Evolutionary conservation across 768 basidiomycete genomes (phyloP).

Genomic region (Pulveroboletus ravenelii): DNA sequence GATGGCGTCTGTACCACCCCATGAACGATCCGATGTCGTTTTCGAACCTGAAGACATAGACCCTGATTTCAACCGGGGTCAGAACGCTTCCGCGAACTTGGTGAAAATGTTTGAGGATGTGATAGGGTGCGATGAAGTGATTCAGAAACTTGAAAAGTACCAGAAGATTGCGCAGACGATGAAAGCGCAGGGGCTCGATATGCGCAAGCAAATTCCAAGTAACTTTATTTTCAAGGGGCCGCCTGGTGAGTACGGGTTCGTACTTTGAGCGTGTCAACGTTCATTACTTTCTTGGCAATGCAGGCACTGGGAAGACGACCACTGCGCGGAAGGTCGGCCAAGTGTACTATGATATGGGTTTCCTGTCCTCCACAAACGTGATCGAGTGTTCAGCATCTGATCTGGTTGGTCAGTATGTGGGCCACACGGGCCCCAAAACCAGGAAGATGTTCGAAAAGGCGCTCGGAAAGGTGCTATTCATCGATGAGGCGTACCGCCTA

Average conservation of each 20-base stretch:
- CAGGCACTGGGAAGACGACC: conserved; percentile 64
- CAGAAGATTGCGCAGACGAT: conserved; percentile 46
- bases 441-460: conserved; percentile 57
- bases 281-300: background rate
- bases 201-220: conserved; percentile 52
- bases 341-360: conserved; percentile 61
- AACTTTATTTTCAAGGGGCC: conserved; percentile 70
- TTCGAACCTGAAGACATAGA: conserved; percentile 56
- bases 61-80: conserved; percentile 49
- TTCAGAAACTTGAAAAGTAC: conserved; percentile 45
- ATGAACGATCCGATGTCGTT: conserved; percentile 20
- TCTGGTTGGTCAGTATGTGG: conserved; percentile 64
- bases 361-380: conserved; percentile 50
- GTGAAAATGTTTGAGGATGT: conserved; percentile 57
- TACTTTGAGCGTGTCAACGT: too few relatives aligned
- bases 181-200: conserved; percentile 40
- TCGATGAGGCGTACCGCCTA: conserved; percentile 69
- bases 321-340: conserved; percentile 58
- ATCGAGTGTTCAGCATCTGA: conserved; percentile 69
- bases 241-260: conserved; percentile 41
- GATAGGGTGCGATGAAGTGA: conserved; percentile 53
- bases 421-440: conserved; percentile 69
- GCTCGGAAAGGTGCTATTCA: conserved; percentile 62
- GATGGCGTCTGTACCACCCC: conserved; percentile 22
- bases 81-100: conserved; percentile 47